A percentile compares a stretch with the other conserved stretches of the same genome.
phyloP scores from a whole-genome alignment of 768 basidiomycete genomes.

The Rhodotorula taiwanensis region DNA sequence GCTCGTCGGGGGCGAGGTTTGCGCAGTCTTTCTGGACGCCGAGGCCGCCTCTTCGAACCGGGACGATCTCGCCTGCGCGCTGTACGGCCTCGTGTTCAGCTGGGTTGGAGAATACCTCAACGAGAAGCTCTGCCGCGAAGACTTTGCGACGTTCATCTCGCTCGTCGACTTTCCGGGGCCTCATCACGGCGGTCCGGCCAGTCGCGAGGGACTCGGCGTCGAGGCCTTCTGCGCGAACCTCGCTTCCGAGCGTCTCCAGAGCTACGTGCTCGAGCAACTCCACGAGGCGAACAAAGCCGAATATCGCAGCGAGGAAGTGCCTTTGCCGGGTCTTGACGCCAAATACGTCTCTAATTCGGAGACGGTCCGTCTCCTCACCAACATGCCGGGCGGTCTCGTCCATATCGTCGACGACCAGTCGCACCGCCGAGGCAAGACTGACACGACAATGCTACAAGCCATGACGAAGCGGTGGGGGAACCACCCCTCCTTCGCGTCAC shows the following conservation, averaged over 20 bases:
- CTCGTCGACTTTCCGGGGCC: conserved; percentile 89
- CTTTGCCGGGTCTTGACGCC: conserved; percentile 56
- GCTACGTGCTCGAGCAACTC: conserved; percentile 68
- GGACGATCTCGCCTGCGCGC: conserved; percentile 85
- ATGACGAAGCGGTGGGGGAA: conserved; percentile 91
- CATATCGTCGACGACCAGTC: conserved; percentile 99
- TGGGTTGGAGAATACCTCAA: conserved; percentile 97
- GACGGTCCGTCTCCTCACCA: conserved; percentile 75
- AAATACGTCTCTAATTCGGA: conserved; percentile 88
- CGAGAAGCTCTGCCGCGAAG: conserved; percentile 85
- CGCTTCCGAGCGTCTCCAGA: conserved; percentile 83
- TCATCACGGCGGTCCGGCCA: conserved; percentile 63
- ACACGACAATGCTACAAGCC: conserved; percentile 88
- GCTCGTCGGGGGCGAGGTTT: conserved; percentile 90
- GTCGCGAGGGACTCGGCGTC: conserved; percentile 55
- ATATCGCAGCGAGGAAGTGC: conserved; percentile 74
- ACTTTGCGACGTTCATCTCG: conserved; percentile 79
- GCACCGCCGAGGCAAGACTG: conserved; percentile 77
- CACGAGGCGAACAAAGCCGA: conserved; percentile 78
- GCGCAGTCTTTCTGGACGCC: conserved; percentile 89
- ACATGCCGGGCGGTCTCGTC: conserved; percentile 79
- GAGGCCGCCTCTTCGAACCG: conserved; percentile 88
- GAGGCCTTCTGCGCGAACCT: conserved; percentile 97
- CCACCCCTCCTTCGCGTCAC: conserved; percentile 65
- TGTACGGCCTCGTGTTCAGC: conserved; percentile 88